Evolutionary conservation across 352 stramenopile genomes (phyloP).

Genomic region (Phytophthora idaei): DNA sequence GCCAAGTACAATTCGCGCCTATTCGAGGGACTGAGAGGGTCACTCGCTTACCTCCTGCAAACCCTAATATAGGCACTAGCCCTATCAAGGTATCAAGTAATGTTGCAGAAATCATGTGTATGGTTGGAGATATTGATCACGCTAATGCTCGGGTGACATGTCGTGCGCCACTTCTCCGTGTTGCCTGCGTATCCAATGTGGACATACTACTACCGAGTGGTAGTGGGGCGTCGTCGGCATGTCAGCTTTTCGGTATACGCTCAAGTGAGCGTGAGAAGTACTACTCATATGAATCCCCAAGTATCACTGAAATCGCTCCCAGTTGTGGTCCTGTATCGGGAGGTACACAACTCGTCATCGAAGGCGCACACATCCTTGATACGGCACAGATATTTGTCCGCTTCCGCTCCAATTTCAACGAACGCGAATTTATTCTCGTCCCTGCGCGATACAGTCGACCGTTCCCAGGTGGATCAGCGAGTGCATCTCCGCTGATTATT

Average conservation of each 20-base stretch:
- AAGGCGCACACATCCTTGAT: conserved; percentile 65
- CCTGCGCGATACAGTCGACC: conserved; percentile 57
- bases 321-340: conserved; percentile 65
- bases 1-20: conserved; percentile 64
- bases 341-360: conserved; percentile 62
- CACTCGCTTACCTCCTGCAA: conserved; percentile 1
- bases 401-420: conserved; percentile 63
- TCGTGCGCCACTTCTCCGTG: conserved; percentile 56
- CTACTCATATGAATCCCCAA: conserved; percentile 72
- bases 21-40: conserved; percentile 19
- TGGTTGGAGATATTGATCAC: conserved; percentile 63
- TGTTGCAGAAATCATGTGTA: conserved; percentile 40
- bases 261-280: conserved; percentile 64
- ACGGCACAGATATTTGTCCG: conserved; percentile 82
- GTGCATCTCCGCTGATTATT: conserved; percentile 57
- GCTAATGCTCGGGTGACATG: conserved; percentile 48
- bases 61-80: conserved; percentile 2
- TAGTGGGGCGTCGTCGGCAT: conserved; percentile 19
- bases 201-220: conserved; percentile 53
- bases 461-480: conserved; percentile 63
- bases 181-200: conserved; percentile 43
- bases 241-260: conserved; percentile 29
- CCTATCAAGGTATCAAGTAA: conserved; percentile 23
- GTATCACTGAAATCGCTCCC: conserved; percentile 62
- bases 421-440: conserved; percentile 67